Evolutionary conservation across 805 yeast genomes (phyloP).

Genomic region (Scheffersomyces amazonensis): DNA sequence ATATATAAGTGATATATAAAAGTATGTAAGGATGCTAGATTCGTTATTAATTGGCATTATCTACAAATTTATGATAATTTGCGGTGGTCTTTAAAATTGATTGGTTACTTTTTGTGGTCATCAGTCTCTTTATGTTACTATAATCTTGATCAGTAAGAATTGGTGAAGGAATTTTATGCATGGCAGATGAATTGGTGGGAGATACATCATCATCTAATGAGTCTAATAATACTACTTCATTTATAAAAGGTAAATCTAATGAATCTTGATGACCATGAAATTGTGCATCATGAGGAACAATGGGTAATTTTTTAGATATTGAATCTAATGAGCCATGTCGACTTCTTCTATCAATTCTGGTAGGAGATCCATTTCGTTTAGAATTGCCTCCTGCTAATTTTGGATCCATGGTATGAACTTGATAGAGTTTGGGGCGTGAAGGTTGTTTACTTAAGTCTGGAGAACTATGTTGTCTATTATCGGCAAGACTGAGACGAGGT

Average conservation of each 20-base stretch:
- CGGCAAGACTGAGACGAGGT: background rate
- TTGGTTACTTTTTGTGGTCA: constrained; percentile 28
- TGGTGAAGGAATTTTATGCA: background rate
- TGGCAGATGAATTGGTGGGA: constrained; percentile 1
- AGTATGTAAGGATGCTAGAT: too few relatives aligned
- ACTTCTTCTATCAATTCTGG: background rate
- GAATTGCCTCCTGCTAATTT: constrained; percentile 5
- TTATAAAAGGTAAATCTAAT: constrained; percentile 36
- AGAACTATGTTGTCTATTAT: constrained; percentile 11
- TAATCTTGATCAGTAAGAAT: constrained; percentile 1
- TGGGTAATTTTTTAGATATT: constrained; percentile 15
- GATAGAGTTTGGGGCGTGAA: constrained; percentile 13
- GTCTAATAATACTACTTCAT: constrained; percentile 27
- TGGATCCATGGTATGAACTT: constrained; percentile 15
- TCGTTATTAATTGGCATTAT: too few relatives aligned
- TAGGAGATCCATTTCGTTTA: constrained; percentile 5
- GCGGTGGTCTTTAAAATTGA: constrained; percentile 39
- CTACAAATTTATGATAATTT: constrained; percentile 36
- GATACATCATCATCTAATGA: constrained; percentile 8
- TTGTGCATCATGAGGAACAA: constrained; percentile 13
- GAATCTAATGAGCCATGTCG: background rate
- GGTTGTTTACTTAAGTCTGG: constrained; percentile 11
- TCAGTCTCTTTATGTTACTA: constrained; percentile 18
- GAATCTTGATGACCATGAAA: constrained; percentile 15
- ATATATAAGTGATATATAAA: too few relatives aligned